Evolutionary conservation across 2,329 filamentous ascomycete genomes (phyloP), one percentile per base, ranked within the genome.

Genomic region (Cordyceps cicadae): DNA sequence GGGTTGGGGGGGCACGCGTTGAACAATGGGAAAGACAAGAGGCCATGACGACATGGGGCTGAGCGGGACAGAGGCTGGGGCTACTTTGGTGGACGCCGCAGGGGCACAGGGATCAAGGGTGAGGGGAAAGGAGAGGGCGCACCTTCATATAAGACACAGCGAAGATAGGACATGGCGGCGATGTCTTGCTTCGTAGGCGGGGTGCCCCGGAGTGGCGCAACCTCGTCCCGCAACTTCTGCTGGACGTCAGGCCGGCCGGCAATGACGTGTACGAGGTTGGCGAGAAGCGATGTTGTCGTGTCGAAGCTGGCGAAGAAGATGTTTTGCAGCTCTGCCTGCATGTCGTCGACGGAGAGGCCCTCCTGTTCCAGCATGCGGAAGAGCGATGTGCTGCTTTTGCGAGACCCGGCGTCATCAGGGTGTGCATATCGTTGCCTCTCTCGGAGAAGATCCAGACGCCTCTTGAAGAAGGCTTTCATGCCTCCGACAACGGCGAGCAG

Each of bases 261-360:
- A 8, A 57, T 15, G 19, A 57, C 53, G 11, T 57, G 52, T 3
- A 61, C 37, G 12, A 61, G 19, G 19, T 61, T 61, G 59, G 52
- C 46, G 6, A 61, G 46, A 17, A 61, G 48, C 3, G 59, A 53
- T 17, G 52, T 56, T 1, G 59, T 61, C 4, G 59, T 61, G 29
- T 61, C 53, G 45, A 61, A 61, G 53, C 59, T 61, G 26, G 53
- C 59, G 55, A 61, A 61, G 39, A 61, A 61, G 34, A 57, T 61
- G 53, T 57, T 61, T 57, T 61, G 59, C 37, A 61, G 48, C 48
- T 61, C 59, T 1, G 34, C 52, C 39, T 61, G 59, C 53, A 57
- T 56, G 24, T 61, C 52, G 21, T 56, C 39, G 2, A 61, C 59
- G 2, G 48, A 51, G 12, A 61, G 26, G 5, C 52, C 54, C 19